These are phyloP conservation scores for Yamadazyma kanchanaburiensis DNA, from an alignment of 1,139 yeast genomes.

Conservation along the genomic window DNA sequence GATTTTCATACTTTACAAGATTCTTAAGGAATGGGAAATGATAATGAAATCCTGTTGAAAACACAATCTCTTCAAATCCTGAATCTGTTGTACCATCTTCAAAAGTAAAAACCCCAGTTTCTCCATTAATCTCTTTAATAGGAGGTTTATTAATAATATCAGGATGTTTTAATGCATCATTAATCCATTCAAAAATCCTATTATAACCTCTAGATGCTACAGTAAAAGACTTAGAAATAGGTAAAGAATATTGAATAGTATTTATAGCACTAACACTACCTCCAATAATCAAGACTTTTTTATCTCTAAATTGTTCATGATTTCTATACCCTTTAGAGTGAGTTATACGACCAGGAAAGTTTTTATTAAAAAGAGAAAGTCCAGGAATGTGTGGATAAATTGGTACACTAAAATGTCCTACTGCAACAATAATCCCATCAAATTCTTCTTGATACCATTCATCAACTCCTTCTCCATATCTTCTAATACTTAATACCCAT, in stretches of 20 bases:
- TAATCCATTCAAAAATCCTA: conserved; percentile 26
- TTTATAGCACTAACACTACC: conserved; percentile 51
- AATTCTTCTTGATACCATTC: conserved; percentile 41
- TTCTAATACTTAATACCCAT: conserved; percentile 42
- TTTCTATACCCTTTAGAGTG: conserved; percentile 62
- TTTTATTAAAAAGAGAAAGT: conserved; percentile 42
- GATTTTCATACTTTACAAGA: conserved; percentile 21
- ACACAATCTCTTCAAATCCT: conserved; percentile 26
- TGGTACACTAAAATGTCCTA: conserved; percentile 56
- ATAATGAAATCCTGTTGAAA: conserved; percentile 38
- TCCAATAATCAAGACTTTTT: conserved; percentile 48
- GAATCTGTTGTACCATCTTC: conserved; percentile 23
- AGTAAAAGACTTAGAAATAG: conserved; percentile 34
- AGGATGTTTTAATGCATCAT: conserved; percentile 34
- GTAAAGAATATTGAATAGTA: conserved; percentile 47
- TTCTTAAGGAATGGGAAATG: conserved; percentile 30
- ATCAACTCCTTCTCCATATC: conserved; percentile 16
- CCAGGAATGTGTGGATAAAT: conserved; percentile 50
- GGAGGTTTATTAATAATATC: conserved; percentile 30
- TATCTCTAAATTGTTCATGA: conserved; percentile 41
- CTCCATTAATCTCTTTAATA: conserved; percentile 23
- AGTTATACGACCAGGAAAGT: conserved; percentile 43
- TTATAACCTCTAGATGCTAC: conserved; percentile 35
- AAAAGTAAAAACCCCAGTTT: conserved; percentile 23
- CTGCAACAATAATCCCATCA: conserved; percentile 51